Evolutionary conservation across 2,329 filamentous ascomycete genomes (phyloP).

Genomic region (Arachnopeziza araneosa): DNA sequence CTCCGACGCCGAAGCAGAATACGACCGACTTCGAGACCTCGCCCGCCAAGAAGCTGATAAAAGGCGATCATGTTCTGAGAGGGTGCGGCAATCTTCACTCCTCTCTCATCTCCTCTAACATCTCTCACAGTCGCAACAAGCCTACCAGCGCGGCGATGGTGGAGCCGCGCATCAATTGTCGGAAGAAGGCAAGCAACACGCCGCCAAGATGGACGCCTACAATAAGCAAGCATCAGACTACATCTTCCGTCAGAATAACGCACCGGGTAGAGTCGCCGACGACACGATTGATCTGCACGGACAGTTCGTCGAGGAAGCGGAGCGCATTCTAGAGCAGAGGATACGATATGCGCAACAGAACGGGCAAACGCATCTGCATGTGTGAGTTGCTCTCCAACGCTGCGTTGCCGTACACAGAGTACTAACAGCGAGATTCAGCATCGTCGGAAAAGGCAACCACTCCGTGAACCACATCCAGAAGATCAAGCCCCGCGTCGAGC

Average conservation of each 20-base stretch:
- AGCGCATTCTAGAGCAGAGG: constrained; percentile 79
- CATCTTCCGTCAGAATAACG: constrained; percentile 95
- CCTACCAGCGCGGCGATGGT: constrained; percentile 79
- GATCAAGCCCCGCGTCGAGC: constrained; percentile 91
- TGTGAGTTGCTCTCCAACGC: constrained; percentile 40
- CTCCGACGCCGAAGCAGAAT: constrained; percentile 72
- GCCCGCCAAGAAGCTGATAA: constrained; percentile 77
- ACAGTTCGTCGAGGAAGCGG: constrained; percentile 90
- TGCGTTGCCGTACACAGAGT: not conserved
- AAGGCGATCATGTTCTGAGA: constrained; percentile 70
- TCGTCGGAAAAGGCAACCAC: constrained; percentile 95
- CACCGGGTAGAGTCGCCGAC: constrained; percentile 61
- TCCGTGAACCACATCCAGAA: constrained; percentile 77
- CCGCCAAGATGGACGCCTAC: constrained; percentile 76
- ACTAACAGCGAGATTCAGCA: constrained; percentile 38
- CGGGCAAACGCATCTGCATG: constrained; percentile 79
- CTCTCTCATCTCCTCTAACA: not conserved
- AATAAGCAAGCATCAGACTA: constrained; percentile 88
- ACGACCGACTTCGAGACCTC: constrained; percentile 81
- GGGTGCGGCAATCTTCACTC: constrained; percentile 39
- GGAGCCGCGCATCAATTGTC: constrained; percentile 77
- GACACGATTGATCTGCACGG: constrained; percentile 95
- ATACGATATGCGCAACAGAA: constrained; percentile 70
- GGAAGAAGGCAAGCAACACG: constrained; percentile 80
- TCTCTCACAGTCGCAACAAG: constrained; percentile 58